Evolutionary conservation across 2,329 filamentous ascomycete species (phyloP), one percentile per base, ranked within the genome.

Genomic region (Venturia aucupariae): DNA sequence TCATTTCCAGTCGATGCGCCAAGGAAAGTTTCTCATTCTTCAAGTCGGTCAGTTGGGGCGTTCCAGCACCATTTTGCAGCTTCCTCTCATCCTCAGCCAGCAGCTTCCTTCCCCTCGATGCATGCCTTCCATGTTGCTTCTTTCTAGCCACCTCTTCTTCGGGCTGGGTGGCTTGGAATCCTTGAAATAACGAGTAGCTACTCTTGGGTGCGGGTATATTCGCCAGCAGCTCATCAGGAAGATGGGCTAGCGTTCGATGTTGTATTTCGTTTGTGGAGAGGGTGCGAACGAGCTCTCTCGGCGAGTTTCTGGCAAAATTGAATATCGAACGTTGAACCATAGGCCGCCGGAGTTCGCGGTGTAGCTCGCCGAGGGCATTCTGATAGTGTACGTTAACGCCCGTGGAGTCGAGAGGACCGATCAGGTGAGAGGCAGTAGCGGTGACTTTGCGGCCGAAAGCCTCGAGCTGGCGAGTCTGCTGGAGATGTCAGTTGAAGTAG

Each of bases 361-460:
- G 90, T 62, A 99, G 87, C 75, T 94, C 90, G 71, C 84, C 87
- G 82, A 99, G 88, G 68, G 94, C 93, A 77, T 82, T 86, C 73
- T 94, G 88, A 76, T 97, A 97, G 76, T 92, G 88, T 65, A 81
- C 76, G 72, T 74, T 81, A 73, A 77, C 82, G 71, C 72, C 80
- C 70, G 74, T 81, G 75, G 76, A 77, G 66, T 71, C 73, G 65
- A 85, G 77, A 59, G 88, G 86, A 55, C 84, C 88, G 72, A 97
- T 96, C 69, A 99, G 82, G 75, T 96, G 92, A 72, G 86, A 90
- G 65, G 94, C 94, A 24, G 94, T 97, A 35, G 91, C 91, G 38
- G 92, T 94, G 67, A 97, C 92, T 78, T 97, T 99, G 73, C 93
- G 87, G 69, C 92, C 86, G 77, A 99, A 97, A 64, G 90, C 90